Evolutionary conservation across 352 stramenopile species (phyloP), one percentile per base, ranked within the genome.

Genomic region (Globisporangium nagaii): DNA sequence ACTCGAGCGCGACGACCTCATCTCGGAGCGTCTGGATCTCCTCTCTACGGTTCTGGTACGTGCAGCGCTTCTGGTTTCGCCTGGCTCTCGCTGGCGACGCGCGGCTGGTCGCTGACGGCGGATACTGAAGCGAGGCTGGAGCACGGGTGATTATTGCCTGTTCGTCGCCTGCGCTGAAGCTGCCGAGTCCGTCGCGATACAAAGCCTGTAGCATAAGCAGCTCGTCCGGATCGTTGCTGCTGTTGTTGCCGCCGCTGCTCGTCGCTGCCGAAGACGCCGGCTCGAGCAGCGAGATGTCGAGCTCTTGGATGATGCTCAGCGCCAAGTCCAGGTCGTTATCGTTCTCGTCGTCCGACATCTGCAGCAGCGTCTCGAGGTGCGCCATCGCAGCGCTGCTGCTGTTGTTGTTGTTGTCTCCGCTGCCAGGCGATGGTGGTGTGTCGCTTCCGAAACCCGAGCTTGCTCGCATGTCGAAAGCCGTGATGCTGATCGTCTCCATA

Each of bases 291-390:
- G 52, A 58, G 11, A 51, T 22, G 12, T 58, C 52, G 20, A 58
- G 52, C 22, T 58, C 52, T 28, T 58, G 32, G 52, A 58, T 58
- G 52, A 58, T 51, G 24, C 40, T 58, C 30, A 58, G 10, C 13
- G 52, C 52, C 39, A 58, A 28, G 15, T 58, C 52, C 30, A 58
- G n/a, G n/a, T 58, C 52, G 11, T 24, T 22, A 17, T 49, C 40
- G 30, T 41, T 28, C 20, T 58, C 52, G 9, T 43, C 30, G 13
- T 58, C 52, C 10, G 40, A 37, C 8, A 25, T 3, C 9, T 27
- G 40, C 9, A 51, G n/a, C 11, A 58, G 41, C 9, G 20, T 35
- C 3, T 58, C 28, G 19, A 58, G 13, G 19, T 28, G 52, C 13
- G 13, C 10, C 7, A 49, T 49, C 9, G 42, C 42, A n/a, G n/a